Conservation (phyloP, 2,329 filamentous ascomycete species). For the Incumbomyces lentus region DNA sequence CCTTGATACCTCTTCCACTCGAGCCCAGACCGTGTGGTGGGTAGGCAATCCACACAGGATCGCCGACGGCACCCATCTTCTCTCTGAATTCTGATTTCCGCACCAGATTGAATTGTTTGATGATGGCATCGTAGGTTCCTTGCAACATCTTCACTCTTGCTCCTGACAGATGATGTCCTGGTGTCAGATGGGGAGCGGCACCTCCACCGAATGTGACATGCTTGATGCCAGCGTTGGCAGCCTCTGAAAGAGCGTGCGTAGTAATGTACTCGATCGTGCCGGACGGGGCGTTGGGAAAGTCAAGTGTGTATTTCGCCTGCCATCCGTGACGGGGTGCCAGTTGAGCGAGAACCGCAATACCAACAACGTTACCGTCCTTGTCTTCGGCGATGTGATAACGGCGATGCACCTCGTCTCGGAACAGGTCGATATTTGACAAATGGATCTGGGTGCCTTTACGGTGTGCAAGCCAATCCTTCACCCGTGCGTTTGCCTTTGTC, state of each 20-base stretch:
- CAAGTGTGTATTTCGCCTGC: conserved; percentile 93
- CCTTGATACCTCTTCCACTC: conserved; percentile 55
- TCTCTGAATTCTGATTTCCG: conserved; percentile 82
- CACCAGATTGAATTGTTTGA: conserved; percentile 69
- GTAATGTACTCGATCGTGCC: conserved; percentile 80
- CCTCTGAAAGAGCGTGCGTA: conserved; percentile 56
- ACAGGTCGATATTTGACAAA: conserved; percentile 78
- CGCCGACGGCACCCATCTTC: conserved; percentile 77
- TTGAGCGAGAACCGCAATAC: conserved; percentile 73
- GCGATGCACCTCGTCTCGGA: conserved; percentile 72
- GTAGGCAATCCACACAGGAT: conserved; percentile 82
- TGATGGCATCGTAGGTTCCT: conserved; percentile 70
- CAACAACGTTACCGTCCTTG: conserved; percentile 59
- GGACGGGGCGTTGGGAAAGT: conserved; percentile 78
- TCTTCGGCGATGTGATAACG: conserved; percentile 76
- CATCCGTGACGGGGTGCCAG: conserved; percentile 72
- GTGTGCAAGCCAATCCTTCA: conserved; percentile 67
- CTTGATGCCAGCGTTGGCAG: conserved; percentile 48
- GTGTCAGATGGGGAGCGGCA: conserved; percentile 60
- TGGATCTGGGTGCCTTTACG: conserved; percentile 83
- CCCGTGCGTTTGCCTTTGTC: conserved; percentile 58
- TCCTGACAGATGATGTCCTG: conserved; percentile 72
- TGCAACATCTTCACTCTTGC: conserved; percentile 70
- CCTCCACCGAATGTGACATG: conserved; percentile 81
- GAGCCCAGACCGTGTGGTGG: conserved; percentile 76